Evolutionary conservation across 192 early-diverging fungal genomes (phyloP).

Genomic region (Paraglomus occultum): DNA sequence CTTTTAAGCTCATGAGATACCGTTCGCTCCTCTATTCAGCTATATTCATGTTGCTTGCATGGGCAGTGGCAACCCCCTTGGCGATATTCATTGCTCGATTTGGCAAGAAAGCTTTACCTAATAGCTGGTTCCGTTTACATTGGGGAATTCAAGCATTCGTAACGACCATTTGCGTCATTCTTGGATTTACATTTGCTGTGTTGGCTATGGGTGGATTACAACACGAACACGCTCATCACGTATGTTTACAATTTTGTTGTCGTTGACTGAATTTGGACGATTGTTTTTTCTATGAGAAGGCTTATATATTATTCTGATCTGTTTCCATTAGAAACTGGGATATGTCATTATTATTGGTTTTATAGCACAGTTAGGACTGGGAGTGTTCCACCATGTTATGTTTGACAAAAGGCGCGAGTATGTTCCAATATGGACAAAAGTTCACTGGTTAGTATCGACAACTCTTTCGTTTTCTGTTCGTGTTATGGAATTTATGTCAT

Average conservation of each 20-base stretch:
- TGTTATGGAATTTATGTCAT: too few species aligned
- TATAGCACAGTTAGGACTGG: neutral
- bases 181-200: neutral
- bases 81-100: conserved; percentile 18
- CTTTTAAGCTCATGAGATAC: too few species aligned
- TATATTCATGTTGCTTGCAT: conserved; percentile 14
- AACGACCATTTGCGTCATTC: neutral
- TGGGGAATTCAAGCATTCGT: conserved; percentile 15
- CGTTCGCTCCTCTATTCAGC: neutral
- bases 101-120: neutral
- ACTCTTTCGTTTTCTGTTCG: too few species aligned
- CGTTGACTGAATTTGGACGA: neutral
- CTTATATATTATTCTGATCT: neutral
- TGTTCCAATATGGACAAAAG: too few species aligned
- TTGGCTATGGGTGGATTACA: neutral
- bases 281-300: neutral
- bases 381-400: conserved; percentile 6
- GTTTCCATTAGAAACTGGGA: neutral
- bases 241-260: neutral
- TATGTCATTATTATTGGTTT: neutral
- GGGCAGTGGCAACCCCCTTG: neutral
- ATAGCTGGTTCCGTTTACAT: conserved; percentile 13
- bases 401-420: too few species aligned
- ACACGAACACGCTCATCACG: neutral
- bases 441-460: too few species aligned